Conservation (phyloP, 306 rosid genomes). For the Carpinus fangiana region DNA sequence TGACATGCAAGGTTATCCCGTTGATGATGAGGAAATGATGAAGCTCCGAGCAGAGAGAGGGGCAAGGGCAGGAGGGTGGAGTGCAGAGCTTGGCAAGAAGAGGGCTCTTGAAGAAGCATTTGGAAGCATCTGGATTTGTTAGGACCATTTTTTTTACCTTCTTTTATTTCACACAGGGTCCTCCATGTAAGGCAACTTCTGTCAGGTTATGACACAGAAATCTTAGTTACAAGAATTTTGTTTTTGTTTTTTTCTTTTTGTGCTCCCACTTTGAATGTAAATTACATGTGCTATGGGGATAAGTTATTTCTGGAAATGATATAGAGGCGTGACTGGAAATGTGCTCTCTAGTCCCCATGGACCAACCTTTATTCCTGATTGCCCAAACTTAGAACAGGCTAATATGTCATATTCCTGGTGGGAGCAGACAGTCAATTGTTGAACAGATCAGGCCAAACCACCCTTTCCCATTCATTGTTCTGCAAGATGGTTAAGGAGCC, state of each 20-base stretch:
- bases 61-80: conserved; percentile 89
- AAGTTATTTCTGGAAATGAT: background rate
- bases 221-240: background rate
- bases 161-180: background rate
- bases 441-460: background rate
- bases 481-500: too few species aligned
- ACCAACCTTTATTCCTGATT: background rate
- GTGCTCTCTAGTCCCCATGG: background rate
- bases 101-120: conserved; percentile 90
- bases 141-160: background rate
- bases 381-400: background rate
- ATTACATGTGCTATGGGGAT: background rate
- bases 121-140: conserved; percentile 79
- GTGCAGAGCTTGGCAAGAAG: conserved; percentile 65
- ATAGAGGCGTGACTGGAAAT: background rate
- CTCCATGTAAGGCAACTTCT: background rate
- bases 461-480: too few species aligned
- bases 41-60: conserved; percentile 72
- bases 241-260: background rate
- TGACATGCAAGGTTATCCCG: conserved; percentile 51
- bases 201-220: background rate
- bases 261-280: background rate
- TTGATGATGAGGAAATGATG: conserved; percentile 64
- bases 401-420: background rate
- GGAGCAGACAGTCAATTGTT: background rate